Evolutionary conservation across 805 yeast genomes (phyloP).

Genomic region (Metschnikowia colocasiae): DNA sequence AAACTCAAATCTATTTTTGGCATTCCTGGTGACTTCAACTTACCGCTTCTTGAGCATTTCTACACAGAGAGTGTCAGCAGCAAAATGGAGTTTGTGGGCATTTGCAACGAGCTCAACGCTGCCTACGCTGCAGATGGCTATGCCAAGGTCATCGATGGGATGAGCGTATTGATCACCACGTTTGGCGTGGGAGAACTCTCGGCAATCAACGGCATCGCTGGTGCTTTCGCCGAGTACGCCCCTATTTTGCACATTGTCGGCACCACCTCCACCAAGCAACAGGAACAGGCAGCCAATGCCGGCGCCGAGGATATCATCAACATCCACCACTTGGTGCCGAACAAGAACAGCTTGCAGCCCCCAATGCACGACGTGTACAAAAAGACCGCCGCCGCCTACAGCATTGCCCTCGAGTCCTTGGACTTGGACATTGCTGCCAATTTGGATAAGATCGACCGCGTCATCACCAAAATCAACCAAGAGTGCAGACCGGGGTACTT

Average conservation of each 20-base stretch:
- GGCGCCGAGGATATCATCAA: constrained; percentile 19
- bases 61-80: constrained; percentile 43
- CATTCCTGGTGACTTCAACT: constrained; percentile 76
- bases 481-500: constrained; percentile 78
- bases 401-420: constrained; percentile 47
- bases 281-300: constrained; percentile 19
- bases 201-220: constrained; percentile 78
- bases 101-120: constrained; percentile 84
- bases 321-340: constrained; percentile 61
- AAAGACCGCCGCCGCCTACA: constrained; percentile 54
- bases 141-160: constrained; percentile 55
- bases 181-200: constrained; percentile 89
- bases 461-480: constrained; percentile 51
- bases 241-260: constrained; percentile 87
- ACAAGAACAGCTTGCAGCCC: constrained; percentile 39
- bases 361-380: constrained; percentile 70
- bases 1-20: constrained; percentile 57
- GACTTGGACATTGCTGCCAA: constrained; percentile 27
- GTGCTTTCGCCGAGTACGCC: constrained; percentile 76
- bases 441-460: constrained; percentile 57
- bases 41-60: constrained; percentile 63
- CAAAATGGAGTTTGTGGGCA: constrained; percentile 67
- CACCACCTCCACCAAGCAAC: constrained; percentile 35
- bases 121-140: constrained; percentile 93
- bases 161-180: constrained; percentile 65